Evolutionary conservation across 2,329 filamentous ascomycete genomes (phyloP), one percentile per base, ranked within the genome.

Genomic region (Colletotrichum caudatum): DNA sequence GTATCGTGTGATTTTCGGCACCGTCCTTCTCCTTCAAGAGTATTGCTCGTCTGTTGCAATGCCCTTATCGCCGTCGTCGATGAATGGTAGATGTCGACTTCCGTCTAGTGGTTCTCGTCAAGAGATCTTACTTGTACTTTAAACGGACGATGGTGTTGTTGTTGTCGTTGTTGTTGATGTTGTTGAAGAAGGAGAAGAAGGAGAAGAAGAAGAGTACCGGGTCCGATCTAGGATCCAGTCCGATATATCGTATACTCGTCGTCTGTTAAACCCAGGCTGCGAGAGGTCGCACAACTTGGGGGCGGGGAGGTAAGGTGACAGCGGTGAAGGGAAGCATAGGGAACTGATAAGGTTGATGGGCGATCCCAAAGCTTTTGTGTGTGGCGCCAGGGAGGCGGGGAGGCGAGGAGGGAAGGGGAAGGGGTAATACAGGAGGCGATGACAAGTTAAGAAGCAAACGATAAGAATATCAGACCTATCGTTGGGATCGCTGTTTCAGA

Each of bases 401-500:
- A 44, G 62, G 41, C 26, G 39, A 57, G 41, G 56, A 69, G 41
- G 56, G 48, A 59, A 69, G 61, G 48, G 66, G 54, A 65, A 66
- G 61, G 69, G 70, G 66, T 66, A 71, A 37, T 51, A 65, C 66
- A 71, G 66, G 66, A 69, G 66, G 56, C 35, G 50, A 70, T 61
- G 70, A 71, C 56, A 70, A 72, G 70, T 65, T 61, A 66, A 71
- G 70, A 72, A 70, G 66, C 66, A 72, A 69, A 72, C 69, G 73
- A 76, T 77, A 73, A 73, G 76, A 78, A 77, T 74, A 78, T 76
- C 75, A 77, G 76, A 77, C 72, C 76, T 77, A 76, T 77, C 75
- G 73, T 76, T 76, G 77, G 78, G 80, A 82, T 81, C 80, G 78
- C 80, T 79, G 78, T 80, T 81, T 80, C 78, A 80, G 76, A 76